Base-by-base conservation (phyloP, 2,329 filamentous ascomycete species). In the Mollisia scopiformis region DNA sequence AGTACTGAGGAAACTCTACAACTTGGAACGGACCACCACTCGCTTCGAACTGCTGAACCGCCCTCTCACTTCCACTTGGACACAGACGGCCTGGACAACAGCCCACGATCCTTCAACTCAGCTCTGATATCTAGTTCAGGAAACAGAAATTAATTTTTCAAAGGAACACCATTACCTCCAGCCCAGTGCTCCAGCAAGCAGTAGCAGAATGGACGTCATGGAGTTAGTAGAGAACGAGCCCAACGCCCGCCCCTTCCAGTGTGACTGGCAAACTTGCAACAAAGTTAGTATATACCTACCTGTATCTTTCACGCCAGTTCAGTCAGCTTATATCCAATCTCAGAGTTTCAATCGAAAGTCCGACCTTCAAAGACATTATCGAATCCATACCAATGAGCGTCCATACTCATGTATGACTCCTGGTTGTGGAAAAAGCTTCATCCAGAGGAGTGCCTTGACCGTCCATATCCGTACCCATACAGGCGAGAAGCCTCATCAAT, bases 311-410 rank as follows among this genome's bases (percentile, higher is more conserved):
- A 51, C 31, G 28, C 53, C 7, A 27, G 13, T 5, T 4, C 19
- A 43, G n/a, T 49, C 28, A 57, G 30, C 61, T 64, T 47, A 66
- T 55, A 31, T 31, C 37, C 13, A 41, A 14, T 27, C 49, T 14
- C 67, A 90, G 88, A 88, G 85, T 76, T 90, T 90, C 78, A 89
- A 89, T 75, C 82, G 88, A 69, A 90, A 90, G 74, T 90, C 88
- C 19, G 88, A 90, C 69, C 77, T 90, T 62, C 86, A 89, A 70
- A 82, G 88, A 71, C 88, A 90, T 71, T 88, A 88, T 71, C 82
- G 88, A 64, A 90, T 90, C 70, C 88, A 90, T 75, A 90, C 88
- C 57, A 89, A 89, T 71, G 87, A 90, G 74, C 79, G 87, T 21
- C 88, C 88, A 10, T 89, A 89, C 72, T 79, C 81, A 30, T 90